These are phyloP conservation scores for Aleurites moluccanus DNA, from an alignment of 441 rosid species.

Conservation along the genomic window DNA sequence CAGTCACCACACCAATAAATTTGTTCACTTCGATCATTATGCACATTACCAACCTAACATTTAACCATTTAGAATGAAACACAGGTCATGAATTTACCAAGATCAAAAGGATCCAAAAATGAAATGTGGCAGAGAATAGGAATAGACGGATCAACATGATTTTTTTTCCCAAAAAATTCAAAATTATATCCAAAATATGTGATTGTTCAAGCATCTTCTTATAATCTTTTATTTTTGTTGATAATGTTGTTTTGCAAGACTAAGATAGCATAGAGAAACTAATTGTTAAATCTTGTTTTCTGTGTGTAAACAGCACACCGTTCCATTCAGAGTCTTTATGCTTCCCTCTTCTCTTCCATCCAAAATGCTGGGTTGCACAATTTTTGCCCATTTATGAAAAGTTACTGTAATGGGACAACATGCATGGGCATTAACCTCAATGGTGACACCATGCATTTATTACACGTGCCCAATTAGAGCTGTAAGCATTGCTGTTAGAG, in stretches of 20 bases:
- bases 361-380: neutral
- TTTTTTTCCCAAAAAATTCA: too few species aligned
- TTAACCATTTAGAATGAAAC: neutral
- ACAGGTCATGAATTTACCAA: neutral
- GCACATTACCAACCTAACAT: too few species aligned
- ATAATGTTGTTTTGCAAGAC: neutral
- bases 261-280: neutral
- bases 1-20: too few species aligned
- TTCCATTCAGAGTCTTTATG: neutral
- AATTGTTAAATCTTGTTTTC: neutral
- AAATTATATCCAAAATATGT: too few species aligned
- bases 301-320: too few species aligned
- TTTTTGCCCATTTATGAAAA: too few species aligned
- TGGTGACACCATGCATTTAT: neutral
- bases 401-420: neutral
- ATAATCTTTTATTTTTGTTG: too few species aligned
- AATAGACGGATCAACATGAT: too few species aligned
- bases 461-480: neutral
- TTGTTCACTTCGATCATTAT: neutral
- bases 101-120: neutral
- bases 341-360: neutral
- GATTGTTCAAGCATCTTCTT: too few species aligned
- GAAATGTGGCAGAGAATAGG: neutral
- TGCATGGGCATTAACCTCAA: too few species aligned
- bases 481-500: neutral